Evolutionary conservation across 2,329 filamentous ascomycete genomes (phyloP).

Genomic region (Penicillium palitans): DNA sequence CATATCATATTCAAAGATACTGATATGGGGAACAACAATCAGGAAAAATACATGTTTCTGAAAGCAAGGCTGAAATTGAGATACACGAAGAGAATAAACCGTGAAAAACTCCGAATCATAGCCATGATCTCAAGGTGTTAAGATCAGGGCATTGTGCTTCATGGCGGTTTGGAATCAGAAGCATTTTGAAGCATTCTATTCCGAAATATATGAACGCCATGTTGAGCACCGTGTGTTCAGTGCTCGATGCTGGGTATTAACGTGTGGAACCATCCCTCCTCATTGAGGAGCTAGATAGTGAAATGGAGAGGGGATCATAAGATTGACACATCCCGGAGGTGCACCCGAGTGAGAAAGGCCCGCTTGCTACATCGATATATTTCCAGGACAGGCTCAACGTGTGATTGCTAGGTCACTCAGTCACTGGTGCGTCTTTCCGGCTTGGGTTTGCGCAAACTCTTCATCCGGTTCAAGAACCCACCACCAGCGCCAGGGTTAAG

Average conservation of each 20-base stretch:
- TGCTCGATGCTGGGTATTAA: slow-evolving; percentile 30
- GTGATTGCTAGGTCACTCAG: slow-evolving; percentile 6
- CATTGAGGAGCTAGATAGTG: neutral
- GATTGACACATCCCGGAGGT: neutral
- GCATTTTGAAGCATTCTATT: slow-evolving; percentile 12
- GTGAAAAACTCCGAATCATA: slow-evolving; percentile 8
- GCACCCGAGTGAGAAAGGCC: neutral
- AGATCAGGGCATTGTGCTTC: slow-evolving; percentile 2
- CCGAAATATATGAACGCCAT: slow-evolving; percentile 24
- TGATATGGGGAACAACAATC: neutral
- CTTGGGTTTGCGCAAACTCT: slow-evolving; percentile 66
- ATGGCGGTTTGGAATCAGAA: slow-evolving; percentile 2
- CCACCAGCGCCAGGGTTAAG: slow-evolving; percentile 52
- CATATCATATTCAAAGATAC: slow-evolving; percentile 6
- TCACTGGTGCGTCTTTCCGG: slow-evolving; percentile 43
- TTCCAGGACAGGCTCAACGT: slow-evolving; percentile 1
- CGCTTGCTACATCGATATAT: neutral
- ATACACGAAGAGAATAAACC: slow-evolving; percentile 11
- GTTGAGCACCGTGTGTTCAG: slow-evolving; percentile 16
- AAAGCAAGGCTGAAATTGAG: slow-evolving; percentile 10
- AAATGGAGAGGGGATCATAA: neutral
- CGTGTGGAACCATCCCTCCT: slow-evolving; percentile 24
- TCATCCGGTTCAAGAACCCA: slow-evolving; percentile 75
- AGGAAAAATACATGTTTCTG: slow-evolving; percentile 8
- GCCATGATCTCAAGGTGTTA: neutral